Conservation (phyloP, 208 protist genomes). For the Endotrypanum monterogeii region DNA sequence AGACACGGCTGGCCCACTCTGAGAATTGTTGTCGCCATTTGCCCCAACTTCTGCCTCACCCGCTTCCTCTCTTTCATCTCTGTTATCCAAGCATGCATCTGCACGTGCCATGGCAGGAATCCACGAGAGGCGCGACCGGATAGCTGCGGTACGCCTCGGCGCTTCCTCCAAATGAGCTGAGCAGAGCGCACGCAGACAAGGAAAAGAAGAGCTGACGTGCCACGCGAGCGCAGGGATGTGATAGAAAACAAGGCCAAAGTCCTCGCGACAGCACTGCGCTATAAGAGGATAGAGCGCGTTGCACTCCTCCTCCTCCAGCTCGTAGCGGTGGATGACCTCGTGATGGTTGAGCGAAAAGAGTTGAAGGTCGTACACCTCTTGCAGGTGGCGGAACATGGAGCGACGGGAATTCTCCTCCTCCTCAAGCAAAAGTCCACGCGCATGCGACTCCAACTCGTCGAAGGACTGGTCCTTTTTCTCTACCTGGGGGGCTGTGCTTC, state of each 20-base stretch:
- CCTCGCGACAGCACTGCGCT: constrained; percentile 30
- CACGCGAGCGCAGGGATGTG: constrained; percentile 45
- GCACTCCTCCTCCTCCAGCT: constrained; percentile 51
- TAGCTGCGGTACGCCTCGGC: not conserved
- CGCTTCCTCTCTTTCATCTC: not conserved
- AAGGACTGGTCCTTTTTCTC: constrained; percentile 35
- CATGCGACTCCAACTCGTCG: constrained; percentile 35
- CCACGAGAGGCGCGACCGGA: constrained; percentile 14
- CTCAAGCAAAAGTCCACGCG: constrained; percentile 31
- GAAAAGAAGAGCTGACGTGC: constrained; percentile 30
- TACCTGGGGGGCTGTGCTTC: constrained; percentile 9
- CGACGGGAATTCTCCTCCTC: constrained; percentile 42
- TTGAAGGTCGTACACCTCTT: constrained; percentile 57
- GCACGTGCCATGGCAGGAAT: not conserved
- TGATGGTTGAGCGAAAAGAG: constrained; percentile 55
- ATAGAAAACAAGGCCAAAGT: constrained; percentile 58
- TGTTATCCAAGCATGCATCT: not conserved
- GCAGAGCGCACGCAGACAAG: constrained; percentile 39
- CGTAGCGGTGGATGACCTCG: constrained; percentile 52
- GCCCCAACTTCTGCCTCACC: not conserved
- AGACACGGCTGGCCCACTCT: not conserved
- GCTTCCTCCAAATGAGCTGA: constrained; percentile 19
- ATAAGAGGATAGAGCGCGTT: constrained; percentile 40
- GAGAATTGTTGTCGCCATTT: not conserved
- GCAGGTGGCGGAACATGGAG: constrained; percentile 57